Conservation (phyloP, 306 rosid genomes). For the Coriaria nepalensis region DNA sequence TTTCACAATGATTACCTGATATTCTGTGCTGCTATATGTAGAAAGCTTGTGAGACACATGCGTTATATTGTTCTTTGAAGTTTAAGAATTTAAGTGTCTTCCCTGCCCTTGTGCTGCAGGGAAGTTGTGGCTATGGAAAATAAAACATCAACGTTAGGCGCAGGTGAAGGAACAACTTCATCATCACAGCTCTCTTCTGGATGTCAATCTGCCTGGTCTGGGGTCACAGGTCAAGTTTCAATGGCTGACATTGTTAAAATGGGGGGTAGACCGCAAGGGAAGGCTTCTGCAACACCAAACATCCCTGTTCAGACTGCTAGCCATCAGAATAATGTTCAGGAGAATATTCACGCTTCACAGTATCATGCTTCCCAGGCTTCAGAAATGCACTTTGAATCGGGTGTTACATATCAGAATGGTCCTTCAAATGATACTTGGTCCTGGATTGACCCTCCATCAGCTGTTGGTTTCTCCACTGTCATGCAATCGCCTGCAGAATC, state of each 20-base stretch:
- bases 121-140: conserved; percentile 43
- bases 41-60: too few species aligned
- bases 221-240: conserved; percentile 76
- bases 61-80: too few species aligned
- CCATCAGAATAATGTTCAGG: conserved; percentile 29
- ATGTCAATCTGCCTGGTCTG: conserved; percentile 66
- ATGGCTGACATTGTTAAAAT: conserved; percentile 85
- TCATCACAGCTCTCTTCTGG: conserved; percentile 53
- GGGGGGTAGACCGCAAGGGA: conserved; percentile 68
- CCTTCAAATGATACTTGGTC: conserved; percentile 71
- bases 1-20: too few species aligned
- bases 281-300: conserved; percentile 29
- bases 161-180: conserved; percentile 35
- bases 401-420: conserved; percentile 23
- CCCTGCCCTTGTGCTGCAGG: conserved; percentile 38
- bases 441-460: conserved; percentile 59
- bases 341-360: conserved; percentile 34
- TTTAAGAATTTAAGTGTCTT: background rate
- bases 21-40: too few species aligned
- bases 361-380: conserved; percentile 36
- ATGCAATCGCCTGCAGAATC: conserved; percentile 37
- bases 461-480: conserved; percentile 35
- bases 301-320: conserved; percentile 34
- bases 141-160: conserved; percentile 22
- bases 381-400: conserved; percentile 29